phyloP scores from a whole-genome alignment of 352 stramenopile genomes.

The Globisporangium takayamanum region DNA sequence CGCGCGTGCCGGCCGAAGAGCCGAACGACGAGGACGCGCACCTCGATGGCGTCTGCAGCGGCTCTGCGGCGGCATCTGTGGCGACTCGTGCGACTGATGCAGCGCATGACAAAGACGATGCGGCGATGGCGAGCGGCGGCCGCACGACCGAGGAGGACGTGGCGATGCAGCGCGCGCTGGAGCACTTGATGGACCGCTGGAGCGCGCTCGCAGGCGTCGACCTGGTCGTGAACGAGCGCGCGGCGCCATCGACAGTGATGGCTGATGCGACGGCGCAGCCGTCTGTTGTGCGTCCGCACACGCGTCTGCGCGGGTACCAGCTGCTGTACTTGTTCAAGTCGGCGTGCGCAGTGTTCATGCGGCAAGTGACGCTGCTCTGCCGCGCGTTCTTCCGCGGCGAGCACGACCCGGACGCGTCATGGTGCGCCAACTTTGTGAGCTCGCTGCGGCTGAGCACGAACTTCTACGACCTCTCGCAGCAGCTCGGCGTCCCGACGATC shows the following conservation, averaged over 20 bases:
- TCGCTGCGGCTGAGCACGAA: slow-evolving; percentile 69
- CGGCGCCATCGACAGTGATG: background rate
- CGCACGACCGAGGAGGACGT: slow-evolving; percentile 25
- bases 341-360: slow-evolving; percentile 67
- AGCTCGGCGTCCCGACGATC: slow-evolving; percentile 58
- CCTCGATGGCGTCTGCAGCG: slow-evolving; percentile 10
- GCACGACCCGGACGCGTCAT: slow-evolving; percentile 63
- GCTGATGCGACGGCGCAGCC: background rate
- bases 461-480: slow-evolving; percentile 68
- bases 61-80: slow-evolving; percentile 2
- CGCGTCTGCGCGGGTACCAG: slow-evolving; percentile 40
- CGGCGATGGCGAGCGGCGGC: slow-evolving; percentile 7
- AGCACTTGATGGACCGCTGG: slow-evolving; percentile 47
- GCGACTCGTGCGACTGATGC: background rate
- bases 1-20: slow-evolving; percentile 46
- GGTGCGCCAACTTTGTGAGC: slow-evolving; percentile 76
- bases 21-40: slow-evolving; percentile 34
- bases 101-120: slow-evolving; percentile 1
- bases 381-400: slow-evolving; percentile 75
- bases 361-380: slow-evolving; percentile 67
- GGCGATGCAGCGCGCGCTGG: slow-evolving; percentile 36
- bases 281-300: slow-evolving; percentile 14
- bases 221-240: slow-evolving; percentile 16
- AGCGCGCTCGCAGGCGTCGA: slow-evolving; percentile 36
- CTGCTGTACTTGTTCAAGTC: slow-evolving; percentile 70